Evolutionary conservation across 2,329 filamentous ascomycete species (phyloP), one percentile per base, ranked within the genome.

Genomic region (Fusarium scirpi): DNA sequence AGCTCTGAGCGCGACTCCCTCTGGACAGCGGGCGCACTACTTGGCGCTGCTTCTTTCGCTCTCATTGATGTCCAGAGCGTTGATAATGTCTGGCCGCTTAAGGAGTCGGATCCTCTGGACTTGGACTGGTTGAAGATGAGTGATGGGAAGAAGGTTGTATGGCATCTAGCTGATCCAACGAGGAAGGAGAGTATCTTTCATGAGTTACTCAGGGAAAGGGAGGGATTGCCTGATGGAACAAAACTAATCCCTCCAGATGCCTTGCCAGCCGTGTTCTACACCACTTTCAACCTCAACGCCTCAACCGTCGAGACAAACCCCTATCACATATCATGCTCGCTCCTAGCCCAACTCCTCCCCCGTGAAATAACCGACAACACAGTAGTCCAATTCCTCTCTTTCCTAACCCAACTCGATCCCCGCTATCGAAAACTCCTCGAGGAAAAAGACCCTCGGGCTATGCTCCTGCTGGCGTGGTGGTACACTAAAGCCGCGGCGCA

Each of bases 61-160:
- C 80, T 81, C 25, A 75, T 86, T 24, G 83, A 85, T 32, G 78
- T 80, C 1, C 63, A 73, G 1, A 77, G 78, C 1, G 79, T 85
- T 0, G 76, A 83, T 52, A 76, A 85, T 58, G 81, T 85, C 4
- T 91, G 89, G 89, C 89, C 89, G 1, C 77, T 91, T 3, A 84
- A 81, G 40, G 67, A 78, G 4, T 75, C 80, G 0, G 78, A 79
- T 1, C 72, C 51, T 1, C 47, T 78, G 1, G 86, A 90, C 65
- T 79, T 91, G 3, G 82, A 86, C 70, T 91, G 89, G 89, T 74
- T 91, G 4, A 85, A 80, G 52, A 82, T 91, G 75, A 83, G 81
- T 61, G 82, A 86, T 15, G 86, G 86, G 0, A 90, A 91, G 76
- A 82, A 80, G 56, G 81, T 82, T 6, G 79, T 90, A 2, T 89